Conservation (phyloP, 1,139 yeast genomes). For the Sugiyamaella sp. region DNA sequence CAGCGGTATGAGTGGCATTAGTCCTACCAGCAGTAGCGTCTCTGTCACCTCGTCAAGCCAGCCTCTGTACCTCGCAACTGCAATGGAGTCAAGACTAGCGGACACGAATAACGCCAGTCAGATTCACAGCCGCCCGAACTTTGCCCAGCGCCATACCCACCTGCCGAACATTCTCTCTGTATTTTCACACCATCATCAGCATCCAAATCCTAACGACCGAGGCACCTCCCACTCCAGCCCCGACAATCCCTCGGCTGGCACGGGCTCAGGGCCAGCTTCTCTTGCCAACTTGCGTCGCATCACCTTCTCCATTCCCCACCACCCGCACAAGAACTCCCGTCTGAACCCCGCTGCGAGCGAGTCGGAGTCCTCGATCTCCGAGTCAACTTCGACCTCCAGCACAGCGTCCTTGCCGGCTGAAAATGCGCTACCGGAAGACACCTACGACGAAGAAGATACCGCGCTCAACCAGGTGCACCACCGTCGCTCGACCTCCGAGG, state of each 20-base stretch:
- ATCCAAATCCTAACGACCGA: neutral
- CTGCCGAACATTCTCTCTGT: slow-evolving; percentile 19
- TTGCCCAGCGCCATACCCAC: slow-evolving; percentile 7
- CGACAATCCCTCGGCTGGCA: neutral
- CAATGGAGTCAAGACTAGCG: neutral
- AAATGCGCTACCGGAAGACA: neutral
- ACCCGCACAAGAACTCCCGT: slow-evolving; percentile 8
- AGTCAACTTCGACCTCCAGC: neutral
- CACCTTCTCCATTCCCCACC: slow-evolving; percentile 7
- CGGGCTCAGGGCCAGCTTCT: neutral
- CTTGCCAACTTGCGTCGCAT: slow-evolving; percentile 8
- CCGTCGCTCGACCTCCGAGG: neutral
- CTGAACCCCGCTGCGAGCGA: neutral
- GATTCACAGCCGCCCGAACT: neutral
- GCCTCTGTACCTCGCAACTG: neutral
- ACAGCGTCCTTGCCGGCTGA: neutral
- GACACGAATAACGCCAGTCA: neutral
- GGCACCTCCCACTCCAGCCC: neutral
- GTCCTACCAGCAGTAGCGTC: slow-evolving; percentile 5
- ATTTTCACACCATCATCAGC: slow-evolving; percentile 14
- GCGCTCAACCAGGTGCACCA: slow-evolving; percentile 15
- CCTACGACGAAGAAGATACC: slow-evolving; percentile 26
- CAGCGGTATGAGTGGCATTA: slow-evolving; percentile 8
- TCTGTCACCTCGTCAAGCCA: slow-evolving; percentile 3
- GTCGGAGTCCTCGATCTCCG: slow-evolving; percentile 4